phyloP scores from a whole-genome alignment of 345 rosid species.

The Triadica sebifera region DNA sequence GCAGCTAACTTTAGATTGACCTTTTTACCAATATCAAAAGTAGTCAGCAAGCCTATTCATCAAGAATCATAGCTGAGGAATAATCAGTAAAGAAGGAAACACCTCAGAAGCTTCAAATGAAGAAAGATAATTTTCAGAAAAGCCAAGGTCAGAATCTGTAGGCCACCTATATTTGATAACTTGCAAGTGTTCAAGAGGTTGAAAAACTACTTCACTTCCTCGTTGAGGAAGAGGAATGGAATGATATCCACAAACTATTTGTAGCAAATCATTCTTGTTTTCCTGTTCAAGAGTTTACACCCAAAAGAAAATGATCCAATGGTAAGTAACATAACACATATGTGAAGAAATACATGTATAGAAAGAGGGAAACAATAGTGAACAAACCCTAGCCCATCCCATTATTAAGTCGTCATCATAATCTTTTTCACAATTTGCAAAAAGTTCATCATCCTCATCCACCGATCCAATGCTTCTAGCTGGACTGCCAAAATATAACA shows the following conservation, averaged over 20 bases:
- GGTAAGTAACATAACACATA: conserved; percentile 14
- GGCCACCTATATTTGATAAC: conserved; percentile 73
- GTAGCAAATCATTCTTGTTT: conserved; percentile 73
- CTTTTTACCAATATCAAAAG: conserved; percentile 40
- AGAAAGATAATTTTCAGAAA: conserved; percentile 41
- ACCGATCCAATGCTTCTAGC: conserved; percentile 69
- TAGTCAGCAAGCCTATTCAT: conserved; percentile 19
- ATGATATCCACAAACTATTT: conserved; percentile 85
- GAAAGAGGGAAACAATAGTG: conserved; percentile 13
- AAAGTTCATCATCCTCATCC: conserved; percentile 66
- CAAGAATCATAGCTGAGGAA: conserved; percentile 18
- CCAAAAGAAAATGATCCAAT: conserved; percentile 19
- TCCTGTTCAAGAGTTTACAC: conserved; percentile 48
- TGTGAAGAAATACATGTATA: conserved; percentile 10
- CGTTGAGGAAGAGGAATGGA: conserved; percentile 58
- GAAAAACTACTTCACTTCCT: conserved; percentile 69
- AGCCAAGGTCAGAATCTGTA: conserved; percentile 54
- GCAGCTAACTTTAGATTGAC: conserved; percentile 66
- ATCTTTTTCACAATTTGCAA: conserved; percentile 49
- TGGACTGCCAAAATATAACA: conserved; percentile 83
- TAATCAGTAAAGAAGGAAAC: conserved; percentile 16
- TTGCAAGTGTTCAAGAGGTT: conserved; percentile 89
- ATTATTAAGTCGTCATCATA: conserved; percentile 64
- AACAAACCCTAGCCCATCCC: conserved; percentile 94
- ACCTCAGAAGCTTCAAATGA: conserved; percentile 69